phyloP scores from a whole-genome alignment of 2,329 filamentous ascomycete genomes.

The Trichoderma sp. region DNA sequence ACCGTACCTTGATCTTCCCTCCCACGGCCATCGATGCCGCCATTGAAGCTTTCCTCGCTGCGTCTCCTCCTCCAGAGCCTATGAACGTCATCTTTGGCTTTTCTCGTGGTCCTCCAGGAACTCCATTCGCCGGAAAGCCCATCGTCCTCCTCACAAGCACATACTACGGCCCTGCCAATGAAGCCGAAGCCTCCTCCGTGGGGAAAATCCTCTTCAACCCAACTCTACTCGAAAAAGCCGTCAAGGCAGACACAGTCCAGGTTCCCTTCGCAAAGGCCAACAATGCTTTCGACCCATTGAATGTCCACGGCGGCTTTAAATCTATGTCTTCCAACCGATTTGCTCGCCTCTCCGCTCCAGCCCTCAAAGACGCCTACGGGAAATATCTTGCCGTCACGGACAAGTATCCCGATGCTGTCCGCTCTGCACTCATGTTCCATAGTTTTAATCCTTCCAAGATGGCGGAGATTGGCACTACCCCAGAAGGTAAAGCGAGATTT shows the following conservation, averaged over 20 bases:
- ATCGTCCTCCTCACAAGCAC: conserved; percentile 35
- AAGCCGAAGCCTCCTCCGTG: conserved; percentile 34
- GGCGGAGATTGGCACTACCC: not conserved
- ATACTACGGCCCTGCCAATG: conserved; percentile 35
- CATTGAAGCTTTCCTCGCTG: conserved; percentile 32
- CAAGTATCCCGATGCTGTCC: conserved; percentile 30
- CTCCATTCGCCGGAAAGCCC: conserved; percentile 38
- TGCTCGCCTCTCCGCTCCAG: conserved; percentile 20
- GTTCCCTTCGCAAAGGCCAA: conserved; percentile 35
- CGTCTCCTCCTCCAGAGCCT: conserved; percentile 30
- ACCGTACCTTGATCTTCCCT: conserved; percentile 39
- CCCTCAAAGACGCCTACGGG: conserved; percentile 34
- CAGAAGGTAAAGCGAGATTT: conserved; percentile 23
- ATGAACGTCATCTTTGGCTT: conserved; percentile 36
- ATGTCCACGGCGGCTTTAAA: conserved; percentile 40
- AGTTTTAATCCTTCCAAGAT: conserved; percentile 31
- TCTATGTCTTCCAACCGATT: conserved; percentile 35
- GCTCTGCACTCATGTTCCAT: conserved; percentile 31
- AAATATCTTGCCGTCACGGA: conserved; percentile 35
- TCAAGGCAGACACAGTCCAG: conserved; percentile 34
- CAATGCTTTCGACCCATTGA: conserved; percentile 32
- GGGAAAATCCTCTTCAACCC: conserved; percentile 31
- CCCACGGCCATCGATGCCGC: conserved; percentile 33
- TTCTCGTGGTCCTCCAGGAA: conserved; percentile 38
- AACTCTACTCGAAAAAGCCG: conserved; percentile 30